Evolutionary conservation across 306 rosid genomes (phyloP).

Genomic region (Cucumis melo): DNA sequence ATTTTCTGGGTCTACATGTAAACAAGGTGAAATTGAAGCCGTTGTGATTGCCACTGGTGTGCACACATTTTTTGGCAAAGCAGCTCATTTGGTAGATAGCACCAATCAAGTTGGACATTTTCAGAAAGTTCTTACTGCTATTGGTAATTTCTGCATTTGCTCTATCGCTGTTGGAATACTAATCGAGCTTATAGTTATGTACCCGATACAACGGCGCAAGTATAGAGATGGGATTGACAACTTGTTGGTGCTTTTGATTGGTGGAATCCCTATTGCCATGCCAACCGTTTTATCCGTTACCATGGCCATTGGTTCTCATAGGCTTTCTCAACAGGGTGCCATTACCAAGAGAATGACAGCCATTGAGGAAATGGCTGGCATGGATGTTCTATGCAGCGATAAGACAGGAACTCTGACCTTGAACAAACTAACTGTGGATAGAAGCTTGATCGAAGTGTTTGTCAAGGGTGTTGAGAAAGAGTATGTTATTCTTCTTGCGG

Average conservation of each 20-base stretch:
- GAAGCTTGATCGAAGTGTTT: conserved; percentile 77
- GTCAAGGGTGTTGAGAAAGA: conserved; percentile 89
- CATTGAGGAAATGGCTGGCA: conserved; percentile 99
- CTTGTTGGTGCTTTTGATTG: conserved; percentile 85
- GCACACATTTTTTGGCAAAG: conserved; percentile 96
- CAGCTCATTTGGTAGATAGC: conserved; percentile 94
- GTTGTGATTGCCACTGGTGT: conserved; percentile 98
- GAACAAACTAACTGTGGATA: conserved; percentile 75
- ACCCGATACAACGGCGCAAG: conserved; percentile 73
- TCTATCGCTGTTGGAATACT: conserved; percentile 77
- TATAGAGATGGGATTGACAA: conserved; percentile 94
- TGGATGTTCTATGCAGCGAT: conserved; percentile 98
- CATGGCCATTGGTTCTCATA: conserved; percentile 98
- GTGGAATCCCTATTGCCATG: conserved; percentile 99
- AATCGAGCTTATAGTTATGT: conserved; percentile 81
- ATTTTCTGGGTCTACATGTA: conserved; percentile 94
- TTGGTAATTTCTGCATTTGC: conserved; percentile 95
- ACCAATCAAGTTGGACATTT: conserved; percentile 99
- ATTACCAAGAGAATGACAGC: conserved; percentile 97
- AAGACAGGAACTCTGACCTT: conserved; percentile 92
- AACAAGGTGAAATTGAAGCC: conserved; percentile 97
- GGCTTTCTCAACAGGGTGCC: conserved; percentile 98
- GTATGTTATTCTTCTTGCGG: conserved; percentile 72
- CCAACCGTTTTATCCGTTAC: conserved; percentile 98
- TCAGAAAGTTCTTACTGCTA: conserved; percentile 94